Conservation (phyloP, 768 basidiomycete species). For the Mycena leptocephala region DNA sequence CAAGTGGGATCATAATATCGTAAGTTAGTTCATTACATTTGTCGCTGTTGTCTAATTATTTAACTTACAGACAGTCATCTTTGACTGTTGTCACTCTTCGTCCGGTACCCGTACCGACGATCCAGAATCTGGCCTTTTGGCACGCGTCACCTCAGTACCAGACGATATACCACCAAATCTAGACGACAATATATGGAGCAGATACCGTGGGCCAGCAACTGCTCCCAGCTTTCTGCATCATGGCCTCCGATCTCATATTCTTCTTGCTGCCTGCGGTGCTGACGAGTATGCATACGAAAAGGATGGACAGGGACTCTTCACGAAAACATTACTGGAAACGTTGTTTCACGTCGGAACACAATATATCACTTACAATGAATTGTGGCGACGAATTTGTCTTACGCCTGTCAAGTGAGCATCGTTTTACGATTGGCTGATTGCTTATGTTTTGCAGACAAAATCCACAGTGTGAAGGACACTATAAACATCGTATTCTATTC, state of each 20-base stretch:
- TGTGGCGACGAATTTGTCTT: no score
- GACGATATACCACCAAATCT: neutral
- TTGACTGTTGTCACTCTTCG: conserved; percentile 54
- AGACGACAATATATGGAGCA: neutral
- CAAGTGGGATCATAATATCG: neutral
- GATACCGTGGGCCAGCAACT: neutral
- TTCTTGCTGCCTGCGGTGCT: conserved; percentile 36
- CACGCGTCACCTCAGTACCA: neutral
- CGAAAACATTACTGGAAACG: neutral
- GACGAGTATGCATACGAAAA: conserved; percentile 37
- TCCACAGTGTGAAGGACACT: conserved; percentile 47
- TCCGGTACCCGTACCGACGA: conserved; percentile 37
- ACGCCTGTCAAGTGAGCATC: no score
- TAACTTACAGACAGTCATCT: conserved; percentile 46
- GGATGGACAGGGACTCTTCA: conserved; percentile 43
- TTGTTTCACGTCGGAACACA: no score
- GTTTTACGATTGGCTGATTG: no score
- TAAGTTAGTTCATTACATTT: neutral
- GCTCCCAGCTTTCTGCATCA: neutral
- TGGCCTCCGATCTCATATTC: conserved; percentile 36
- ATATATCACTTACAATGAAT: no score
- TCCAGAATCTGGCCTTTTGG: neutral
- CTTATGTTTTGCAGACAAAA: conserved; percentile 45
- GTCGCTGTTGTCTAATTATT: neutral
- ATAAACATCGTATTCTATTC: conserved; percentile 35